Conservation (phyloP, 805 yeast genomes). For the Saccharomycopsis fermentans region DNA sequence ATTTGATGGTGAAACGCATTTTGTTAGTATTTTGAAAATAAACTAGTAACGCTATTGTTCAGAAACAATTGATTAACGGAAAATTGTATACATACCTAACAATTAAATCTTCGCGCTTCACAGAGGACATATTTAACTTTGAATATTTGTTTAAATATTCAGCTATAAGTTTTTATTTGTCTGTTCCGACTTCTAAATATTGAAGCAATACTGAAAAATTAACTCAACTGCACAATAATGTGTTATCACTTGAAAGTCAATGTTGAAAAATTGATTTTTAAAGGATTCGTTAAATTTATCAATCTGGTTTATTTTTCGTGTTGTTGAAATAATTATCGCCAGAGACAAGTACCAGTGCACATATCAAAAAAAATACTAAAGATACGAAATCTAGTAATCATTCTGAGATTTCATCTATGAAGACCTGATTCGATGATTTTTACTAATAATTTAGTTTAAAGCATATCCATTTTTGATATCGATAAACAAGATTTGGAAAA, state of each 20-base stretch:
- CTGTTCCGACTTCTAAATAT: too few relatives aligned
- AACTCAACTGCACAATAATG: too few relatives aligned
- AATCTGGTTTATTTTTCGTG: not conserved
- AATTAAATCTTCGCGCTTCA: constrained; percentile 17
- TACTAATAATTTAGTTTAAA: too few relatives aligned
- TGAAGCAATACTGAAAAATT: too few relatives aligned
- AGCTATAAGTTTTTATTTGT: not conserved
- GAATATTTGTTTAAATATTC: not conserved
- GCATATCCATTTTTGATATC: too few relatives aligned
- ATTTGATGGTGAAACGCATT: too few relatives aligned
- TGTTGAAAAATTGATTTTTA: not conserved
- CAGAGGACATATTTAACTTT: constrained; percentile 3
- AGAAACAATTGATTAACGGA: not conserved
- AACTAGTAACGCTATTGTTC: not conserved
- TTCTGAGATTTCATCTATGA: too few relatives aligned
- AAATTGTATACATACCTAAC: constrained; percentile 10
- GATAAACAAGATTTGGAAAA: too few relatives aligned
- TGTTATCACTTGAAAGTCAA: too few relatives aligned
- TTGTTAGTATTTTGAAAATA: not conserved
- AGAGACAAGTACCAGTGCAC: not conserved
- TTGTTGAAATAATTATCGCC: not conserved
- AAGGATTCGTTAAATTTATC: not conserved
- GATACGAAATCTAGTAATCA: too few relatives aligned
- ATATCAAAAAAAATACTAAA: too few relatives aligned
- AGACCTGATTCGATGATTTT: too few relatives aligned